These are phyloP conservation scores for Komagataella mondaviorum DNA, from an alignment of 805 yeast genomes.

Conservation along the genomic window DNA sequence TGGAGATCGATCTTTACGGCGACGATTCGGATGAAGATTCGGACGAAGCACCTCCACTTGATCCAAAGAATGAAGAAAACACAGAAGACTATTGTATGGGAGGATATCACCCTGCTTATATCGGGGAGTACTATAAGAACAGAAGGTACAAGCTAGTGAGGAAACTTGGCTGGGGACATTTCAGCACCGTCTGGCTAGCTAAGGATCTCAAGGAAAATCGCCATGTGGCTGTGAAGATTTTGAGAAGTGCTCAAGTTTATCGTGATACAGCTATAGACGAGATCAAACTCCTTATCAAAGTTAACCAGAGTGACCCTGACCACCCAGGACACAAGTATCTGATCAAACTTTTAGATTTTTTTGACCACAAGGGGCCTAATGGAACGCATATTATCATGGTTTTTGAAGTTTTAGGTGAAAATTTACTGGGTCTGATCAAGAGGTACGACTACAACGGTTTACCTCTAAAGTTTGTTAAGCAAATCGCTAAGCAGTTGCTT, in stretches of 20 bases:
- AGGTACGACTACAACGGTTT: constrained; percentile 41
- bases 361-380: constrained; percentile 78
- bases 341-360: constrained; percentile 70
- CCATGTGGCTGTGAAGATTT: constrained; percentile 92
- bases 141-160: constrained; percentile 64
- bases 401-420: constrained; percentile 94
- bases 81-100: constrained; percentile 77
- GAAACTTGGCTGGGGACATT: constrained; percentile 98
- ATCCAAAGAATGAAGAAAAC: constrained; percentile 64
- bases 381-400: constrained; percentile 96
- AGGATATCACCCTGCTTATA: constrained; percentile 89
- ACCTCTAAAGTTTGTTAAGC: constrained; percentile 42
- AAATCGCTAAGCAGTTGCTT: constrained; percentile 42
- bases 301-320: constrained; percentile 43
- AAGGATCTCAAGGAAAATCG: constrained; percentile 36
- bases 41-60: constrained; percentile 19
- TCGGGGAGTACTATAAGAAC: constrained; percentile 75
- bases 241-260: constrained; percentile 80
- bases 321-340: constrained; percentile 80
- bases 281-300: constrained; percentile 60
- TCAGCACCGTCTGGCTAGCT: constrained; percentile 92
- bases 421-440: constrained; percentile 70
- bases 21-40: constrained; percentile 16
- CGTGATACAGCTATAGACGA: constrained; percentile 94
- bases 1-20: background rate